Conservation (phyloP, 2,329 filamentous ascomycete species). For the Fonsecaea monophora region DNA sequence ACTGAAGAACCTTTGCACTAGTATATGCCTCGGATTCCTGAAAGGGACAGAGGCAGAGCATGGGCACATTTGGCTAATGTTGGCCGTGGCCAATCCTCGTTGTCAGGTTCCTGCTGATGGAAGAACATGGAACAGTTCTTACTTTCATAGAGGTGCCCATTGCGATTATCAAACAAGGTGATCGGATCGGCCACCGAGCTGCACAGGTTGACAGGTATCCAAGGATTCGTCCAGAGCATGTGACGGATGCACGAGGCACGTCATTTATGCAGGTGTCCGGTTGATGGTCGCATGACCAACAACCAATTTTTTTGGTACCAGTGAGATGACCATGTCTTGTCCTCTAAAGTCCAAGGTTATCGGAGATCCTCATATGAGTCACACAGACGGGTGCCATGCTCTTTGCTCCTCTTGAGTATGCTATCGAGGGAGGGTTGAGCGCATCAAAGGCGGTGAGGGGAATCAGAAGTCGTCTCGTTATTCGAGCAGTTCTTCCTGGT, state of each 20-base stretch:
- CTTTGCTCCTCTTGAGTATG: not conserved
- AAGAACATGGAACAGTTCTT: not conserved
- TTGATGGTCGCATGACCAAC: conserved; percentile 34
- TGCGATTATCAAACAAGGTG: not conserved
- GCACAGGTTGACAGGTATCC: not conserved
- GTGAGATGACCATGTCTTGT: conserved; percentile 15
- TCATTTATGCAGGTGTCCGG: conserved; percentile 28
- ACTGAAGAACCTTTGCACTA: not conserved
- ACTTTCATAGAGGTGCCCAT: not conserved
- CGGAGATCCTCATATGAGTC: not conserved
- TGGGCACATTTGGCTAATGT: not conserved
- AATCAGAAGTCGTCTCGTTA: not conserved
- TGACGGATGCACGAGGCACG: conserved; percentile 30
- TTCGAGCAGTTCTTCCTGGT: not conserved
- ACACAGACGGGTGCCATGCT: not conserved
- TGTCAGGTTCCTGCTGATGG: conserved; percentile 6
- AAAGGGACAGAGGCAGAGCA: not conserved
- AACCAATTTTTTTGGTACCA: conserved; percentile 2
- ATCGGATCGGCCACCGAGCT: not conserved
- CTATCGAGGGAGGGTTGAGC: not conserved
- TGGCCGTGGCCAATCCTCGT: not conserved
- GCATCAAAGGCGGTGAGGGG: not conserved
- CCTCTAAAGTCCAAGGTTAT: not conserved
- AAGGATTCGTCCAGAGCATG: conserved; percentile 6
- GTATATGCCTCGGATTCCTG: not conserved